These are phyloP conservation scores for Celoporthe dispersa DNA, from an alignment of 2,329 filamentous ascomycete species.

Conservation along the genomic window DNA sequence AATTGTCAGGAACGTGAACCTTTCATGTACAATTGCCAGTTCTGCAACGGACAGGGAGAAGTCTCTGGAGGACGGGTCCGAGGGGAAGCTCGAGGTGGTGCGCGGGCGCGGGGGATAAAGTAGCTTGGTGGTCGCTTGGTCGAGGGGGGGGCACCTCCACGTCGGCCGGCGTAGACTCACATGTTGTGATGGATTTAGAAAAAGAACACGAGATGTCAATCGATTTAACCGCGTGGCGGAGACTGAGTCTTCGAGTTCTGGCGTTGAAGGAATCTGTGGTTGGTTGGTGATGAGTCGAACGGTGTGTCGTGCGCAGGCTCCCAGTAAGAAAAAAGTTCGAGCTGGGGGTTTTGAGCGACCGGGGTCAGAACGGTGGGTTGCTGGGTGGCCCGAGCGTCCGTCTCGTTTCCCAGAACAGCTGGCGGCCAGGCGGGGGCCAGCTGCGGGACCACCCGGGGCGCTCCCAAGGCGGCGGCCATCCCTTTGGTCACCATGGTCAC, in stretches of 20 bases:
- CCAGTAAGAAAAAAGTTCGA: conserved; percentile 36
- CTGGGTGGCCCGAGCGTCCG: conserved; percentile 11
- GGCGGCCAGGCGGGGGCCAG: background rate
- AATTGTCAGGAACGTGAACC: conserved; percentile 12
- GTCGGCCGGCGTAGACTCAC: conserved; percentile 30
- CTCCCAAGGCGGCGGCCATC: background rate
- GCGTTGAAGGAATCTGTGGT: conserved; percentile 34
- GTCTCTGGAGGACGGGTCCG: conserved; percentile 6
- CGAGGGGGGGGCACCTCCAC: background rate
- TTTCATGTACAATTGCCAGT: conserved; percentile 10
- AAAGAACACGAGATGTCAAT: conserved; percentile 93
- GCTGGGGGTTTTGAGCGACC: conserved; percentile 34
- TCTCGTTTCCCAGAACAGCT: background rate
- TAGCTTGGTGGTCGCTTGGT: background rate
- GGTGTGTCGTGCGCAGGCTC: conserved; percentile 24
- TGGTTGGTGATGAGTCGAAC: conserved; percentile 37
- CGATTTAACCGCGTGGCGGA: conserved; percentile 99
- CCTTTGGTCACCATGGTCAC: background rate
- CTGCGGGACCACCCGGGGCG: background rate
- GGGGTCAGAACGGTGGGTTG: conserved; percentile 24
- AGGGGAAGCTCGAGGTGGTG: background rate
- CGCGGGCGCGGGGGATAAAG: background rate
- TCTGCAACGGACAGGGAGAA: conserved; percentile 10
- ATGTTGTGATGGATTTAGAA: conserved; percentile 19
- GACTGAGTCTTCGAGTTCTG: conserved; percentile 98